These are phyloP conservation scores for Paramecium sexaurelia DNA, from an alignment of 73 alveolate species.

Conservation along the genomic window DNA sequence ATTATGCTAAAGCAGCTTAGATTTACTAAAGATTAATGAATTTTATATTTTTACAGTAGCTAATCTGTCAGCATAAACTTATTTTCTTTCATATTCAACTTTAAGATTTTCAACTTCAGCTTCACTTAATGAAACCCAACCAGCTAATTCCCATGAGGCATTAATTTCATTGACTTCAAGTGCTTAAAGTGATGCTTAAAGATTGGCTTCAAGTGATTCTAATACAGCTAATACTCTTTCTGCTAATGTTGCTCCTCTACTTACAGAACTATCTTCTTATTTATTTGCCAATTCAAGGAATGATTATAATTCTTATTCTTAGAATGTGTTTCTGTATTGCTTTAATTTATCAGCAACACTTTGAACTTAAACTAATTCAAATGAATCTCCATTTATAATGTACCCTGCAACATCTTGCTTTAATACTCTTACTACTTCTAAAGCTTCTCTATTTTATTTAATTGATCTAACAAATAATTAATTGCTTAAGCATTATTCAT, in stretches of 20 bases:
- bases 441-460: conserved; percentile 8
- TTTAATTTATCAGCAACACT: conserved; percentile 38
- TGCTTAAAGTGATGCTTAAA: background rate
- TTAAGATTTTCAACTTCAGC: conserved; percentile 25
- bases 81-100: conserved; percentile 49
- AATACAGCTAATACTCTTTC: conserved; percentile 27
- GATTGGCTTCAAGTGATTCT: conserved; percentile 7
- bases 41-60: background rate
- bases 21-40: background rate
- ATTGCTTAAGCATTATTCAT: conserved; percentile 21
- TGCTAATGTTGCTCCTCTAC: conserved; percentile 53
- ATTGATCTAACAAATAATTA: conserved; percentile 44
- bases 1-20: conserved; percentile 45
- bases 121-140: conserved; percentile 59
- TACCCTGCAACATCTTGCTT: conserved; percentile 55
- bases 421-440: background rate
- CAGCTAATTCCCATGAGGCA: conserved; percentile 60
- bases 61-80: conserved; percentile 45
- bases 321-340: background rate
- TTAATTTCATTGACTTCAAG: conserved; percentile 32
- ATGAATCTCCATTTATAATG: conserved; percentile 23
- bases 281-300: background rate
- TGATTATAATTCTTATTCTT: background rate
- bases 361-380: conserved; percentile 32
- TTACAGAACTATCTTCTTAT: conserved; percentile 16